These are phyloP conservation scores for Hericium rajendrae DNA, from an alignment of 768 basidiomycete genomes.

Conservation along the genomic window DNA sequence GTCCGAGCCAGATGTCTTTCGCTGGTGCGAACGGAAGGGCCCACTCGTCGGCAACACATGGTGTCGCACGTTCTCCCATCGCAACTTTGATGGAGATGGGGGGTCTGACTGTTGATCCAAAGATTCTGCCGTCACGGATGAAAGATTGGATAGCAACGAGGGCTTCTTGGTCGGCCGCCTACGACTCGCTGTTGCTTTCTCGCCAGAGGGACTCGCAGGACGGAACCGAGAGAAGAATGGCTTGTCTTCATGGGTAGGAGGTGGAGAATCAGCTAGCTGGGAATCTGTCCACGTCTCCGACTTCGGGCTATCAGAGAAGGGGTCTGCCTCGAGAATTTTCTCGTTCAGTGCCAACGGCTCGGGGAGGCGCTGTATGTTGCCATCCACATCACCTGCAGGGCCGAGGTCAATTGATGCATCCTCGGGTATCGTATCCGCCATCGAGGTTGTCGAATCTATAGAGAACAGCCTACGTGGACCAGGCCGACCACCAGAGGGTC, in stretches of 20 bases:
- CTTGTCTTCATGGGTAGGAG: too few species aligned
- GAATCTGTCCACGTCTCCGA: too few species aligned
- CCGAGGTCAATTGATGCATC: too few species aligned
- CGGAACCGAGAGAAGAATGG: not conserved
- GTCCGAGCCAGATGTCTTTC: constrained; percentile 14
- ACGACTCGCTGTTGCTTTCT: not conserved
- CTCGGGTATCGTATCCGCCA: too few species aligned
- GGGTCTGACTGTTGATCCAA: not conserved
- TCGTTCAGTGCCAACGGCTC: too few species aligned
- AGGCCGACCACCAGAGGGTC: too few species aligned
- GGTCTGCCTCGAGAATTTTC: not conserved
- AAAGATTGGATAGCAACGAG: constrained; percentile 10
- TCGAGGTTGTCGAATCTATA: too few species aligned
- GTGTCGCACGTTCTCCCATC: constrained; percentile 47
- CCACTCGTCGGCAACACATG: constrained; percentile 34
- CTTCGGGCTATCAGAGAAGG: not conserved
- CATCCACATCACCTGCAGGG: too few species aligned
- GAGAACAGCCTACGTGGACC: too few species aligned
- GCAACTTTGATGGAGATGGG: constrained; percentile 28
- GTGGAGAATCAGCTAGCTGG: too few species aligned
- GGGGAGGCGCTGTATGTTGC: too few species aligned
- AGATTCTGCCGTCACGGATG: constrained; percentile 3
- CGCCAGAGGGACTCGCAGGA: not conserved
- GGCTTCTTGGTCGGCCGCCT: constrained; percentile 9
- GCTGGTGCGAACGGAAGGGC: constrained; percentile 1